Evolutionary conservation across 352 stramenopile species (phyloP).

Genomic region (Phytopythium boreale): DNA sequence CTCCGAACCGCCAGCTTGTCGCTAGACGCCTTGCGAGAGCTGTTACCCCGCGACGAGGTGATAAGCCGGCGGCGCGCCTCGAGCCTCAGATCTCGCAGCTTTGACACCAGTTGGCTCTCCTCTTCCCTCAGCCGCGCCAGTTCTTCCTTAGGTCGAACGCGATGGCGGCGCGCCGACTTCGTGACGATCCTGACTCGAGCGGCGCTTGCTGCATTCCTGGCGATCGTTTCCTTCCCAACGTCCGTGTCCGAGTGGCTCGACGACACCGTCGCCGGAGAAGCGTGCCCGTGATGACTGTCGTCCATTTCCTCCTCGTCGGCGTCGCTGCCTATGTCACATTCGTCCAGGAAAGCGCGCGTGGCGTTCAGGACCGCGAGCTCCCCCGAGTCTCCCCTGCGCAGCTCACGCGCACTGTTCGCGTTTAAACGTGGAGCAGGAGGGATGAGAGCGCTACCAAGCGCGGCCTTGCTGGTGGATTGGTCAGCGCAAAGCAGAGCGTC

Average conservation of each 20-base stretch:
- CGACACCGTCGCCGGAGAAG: too few species aligned
- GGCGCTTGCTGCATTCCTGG: too few species aligned
- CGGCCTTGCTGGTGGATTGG: too few species aligned
- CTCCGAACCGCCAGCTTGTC: not conserved
- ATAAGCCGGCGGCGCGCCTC: not conserved
- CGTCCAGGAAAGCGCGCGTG: not conserved
- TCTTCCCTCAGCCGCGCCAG: not conserved
- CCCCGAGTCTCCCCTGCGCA: not conserved
- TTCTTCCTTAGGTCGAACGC: constrained; percentile 3
- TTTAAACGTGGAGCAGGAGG: too few species aligned
- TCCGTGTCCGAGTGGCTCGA: too few species aligned
- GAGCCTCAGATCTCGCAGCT: not conserved
- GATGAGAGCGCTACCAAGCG: too few species aligned
- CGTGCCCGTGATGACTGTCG: too few species aligned
- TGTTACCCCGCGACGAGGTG: too few species aligned
- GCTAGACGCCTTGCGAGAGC: not conserved
- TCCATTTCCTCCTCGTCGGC: too few species aligned
- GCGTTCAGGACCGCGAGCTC: not conserved
- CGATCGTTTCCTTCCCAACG: too few species aligned
- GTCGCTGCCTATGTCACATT: not conserved
- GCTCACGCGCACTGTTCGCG: not conserved
- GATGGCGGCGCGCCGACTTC: not conserved
- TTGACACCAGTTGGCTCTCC: not conserved
- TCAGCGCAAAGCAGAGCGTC: too few species aligned
- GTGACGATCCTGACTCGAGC: not conserved